phyloP scores from a whole-genome alignment of 225 moss, liverwort and hornwort species.

The Rhytidiadelphus loreus region DNA sequence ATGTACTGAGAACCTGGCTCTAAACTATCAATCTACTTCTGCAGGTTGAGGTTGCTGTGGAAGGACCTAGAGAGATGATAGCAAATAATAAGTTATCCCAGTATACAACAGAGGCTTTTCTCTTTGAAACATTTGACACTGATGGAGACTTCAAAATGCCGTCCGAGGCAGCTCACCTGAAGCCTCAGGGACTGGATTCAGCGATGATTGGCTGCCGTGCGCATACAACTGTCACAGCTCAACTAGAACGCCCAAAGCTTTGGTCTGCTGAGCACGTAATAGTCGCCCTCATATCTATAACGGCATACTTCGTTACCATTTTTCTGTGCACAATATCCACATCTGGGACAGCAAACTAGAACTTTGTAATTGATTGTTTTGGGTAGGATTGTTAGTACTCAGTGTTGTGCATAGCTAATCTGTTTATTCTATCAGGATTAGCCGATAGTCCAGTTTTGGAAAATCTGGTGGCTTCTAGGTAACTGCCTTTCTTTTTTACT shows the following conservation, averaged over 20 bases:
- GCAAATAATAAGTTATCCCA: constrained; percentile 29
- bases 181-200: constrained; percentile 36
- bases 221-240: constrained; percentile 38
- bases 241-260: constrained; percentile 47
- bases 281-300: background rate
- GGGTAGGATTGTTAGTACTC: background rate
- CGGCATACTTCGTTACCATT: background rate
- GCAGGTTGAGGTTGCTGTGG: constrained; percentile 80
- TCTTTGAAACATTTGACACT: constrained; percentile 51
- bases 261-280: constrained; percentile 97
- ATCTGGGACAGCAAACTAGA: background rate
- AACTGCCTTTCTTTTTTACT: background rate
- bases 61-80: constrained; percentile 70
- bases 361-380: background rate
- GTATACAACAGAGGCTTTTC: constrained; percentile 46
- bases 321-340: background rate
- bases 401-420: background rate
- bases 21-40: background rate
- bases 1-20: background rate
- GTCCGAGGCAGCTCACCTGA: constrained; percentile 42
- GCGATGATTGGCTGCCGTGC: constrained; percentile 66
- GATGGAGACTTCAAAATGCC: constrained; percentile 23
- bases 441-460: background rate
- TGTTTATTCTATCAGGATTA: background rate
- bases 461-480: background rate